phyloP scores from a whole-genome alignment of 2,329 filamentous ascomycete genomes.

The Fusarium proliferatum region DNA sequence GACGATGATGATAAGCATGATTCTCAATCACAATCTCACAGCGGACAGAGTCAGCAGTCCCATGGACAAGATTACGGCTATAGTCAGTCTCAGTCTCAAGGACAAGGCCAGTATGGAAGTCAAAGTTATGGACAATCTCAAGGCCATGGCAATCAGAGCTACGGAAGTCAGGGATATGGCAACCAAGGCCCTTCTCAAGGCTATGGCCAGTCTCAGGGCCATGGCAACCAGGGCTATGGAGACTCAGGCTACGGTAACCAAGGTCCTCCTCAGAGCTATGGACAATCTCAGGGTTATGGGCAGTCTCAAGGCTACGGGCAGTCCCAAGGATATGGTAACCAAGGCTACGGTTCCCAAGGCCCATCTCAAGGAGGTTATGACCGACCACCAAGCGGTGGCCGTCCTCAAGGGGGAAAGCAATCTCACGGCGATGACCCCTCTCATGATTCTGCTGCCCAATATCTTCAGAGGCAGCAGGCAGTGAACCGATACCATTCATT shows the following conservation, averaged over 20 bases:
- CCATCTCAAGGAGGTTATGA: slow-evolving; percentile 14
- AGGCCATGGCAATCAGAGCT: background rate
- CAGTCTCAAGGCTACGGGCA: slow-evolving; percentile 1
- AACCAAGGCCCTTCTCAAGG: slow-evolving; percentile 38
- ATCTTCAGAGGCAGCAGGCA: slow-evolving; percentile 56
- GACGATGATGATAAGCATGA: slow-evolving; percentile 53
- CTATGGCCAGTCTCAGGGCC: background rate
- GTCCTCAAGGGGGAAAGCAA: slow-evolving; percentile 5
- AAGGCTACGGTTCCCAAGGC: background rate
- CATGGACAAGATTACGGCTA: slow-evolving; percentile 43
- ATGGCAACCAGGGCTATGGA: background rate
- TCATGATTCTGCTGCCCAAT: slow-evolving; percentile 19
- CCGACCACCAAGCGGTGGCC: background rate
- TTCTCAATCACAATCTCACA: slow-evolving; percentile 53
- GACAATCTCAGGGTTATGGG: slow-evolving; percentile 1
- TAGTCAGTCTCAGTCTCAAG: slow-evolving; percentile 18
- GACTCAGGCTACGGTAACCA: background rate
- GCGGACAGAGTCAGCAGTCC: slow-evolving; percentile 5
- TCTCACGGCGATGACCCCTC: background rate
- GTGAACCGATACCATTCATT: slow-evolving; percentile 74
- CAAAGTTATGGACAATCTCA: slow-evolving; percentile 5
- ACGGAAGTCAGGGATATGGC: background rate
- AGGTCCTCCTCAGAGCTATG: slow-evolving; percentile 40
- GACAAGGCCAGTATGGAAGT: slow-evolving; percentile 11
- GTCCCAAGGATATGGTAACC: background rate